Conservation (phyloP, 1,284 basidiomycete genomes). For the Schizopora paradoxa region DNA sequence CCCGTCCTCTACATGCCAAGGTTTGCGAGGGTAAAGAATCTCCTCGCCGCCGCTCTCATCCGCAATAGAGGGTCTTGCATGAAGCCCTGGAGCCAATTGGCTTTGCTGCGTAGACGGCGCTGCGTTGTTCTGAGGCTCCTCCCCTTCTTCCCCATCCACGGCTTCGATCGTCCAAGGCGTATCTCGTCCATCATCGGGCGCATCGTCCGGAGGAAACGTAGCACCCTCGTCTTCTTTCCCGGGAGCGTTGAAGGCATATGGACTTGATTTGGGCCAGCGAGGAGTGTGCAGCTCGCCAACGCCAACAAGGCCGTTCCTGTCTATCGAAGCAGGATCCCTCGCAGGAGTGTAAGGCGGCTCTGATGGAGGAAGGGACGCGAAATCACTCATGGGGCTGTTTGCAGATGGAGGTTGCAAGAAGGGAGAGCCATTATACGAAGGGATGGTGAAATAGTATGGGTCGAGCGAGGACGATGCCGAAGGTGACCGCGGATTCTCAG, state of each 20-base stretch:
- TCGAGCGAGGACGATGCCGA: constrained; percentile 74
- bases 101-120: constrained; percentile 46
- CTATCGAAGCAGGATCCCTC: constrained; percentile 76
- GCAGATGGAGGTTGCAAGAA: too few relatives aligned
- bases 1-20: constrained; percentile 28
- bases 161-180: constrained; percentile 87
- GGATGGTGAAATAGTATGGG: constrained; percentile 74
- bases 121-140: constrained; percentile 22
- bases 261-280: constrained; percentile 78
- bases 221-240: constrained; percentile 20
- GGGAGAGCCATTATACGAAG: constrained; percentile 60
- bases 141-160: constrained; percentile 69
- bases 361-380: constrained; percentile 20
- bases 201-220: constrained; percentile 28
- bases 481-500: constrained; percentile 42
- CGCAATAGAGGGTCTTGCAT: constrained; percentile 55
- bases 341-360: constrained; percentile 65
- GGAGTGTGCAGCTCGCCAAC: constrained; percentile 98
- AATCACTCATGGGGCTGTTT: constrained; percentile 35
- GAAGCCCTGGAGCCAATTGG: too few relatives aligned
- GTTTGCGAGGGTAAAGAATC: constrained; percentile 72
- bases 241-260: constrained; percentile 32
- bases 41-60: constrained; percentile 81
- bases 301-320: constrained; percentile 85
- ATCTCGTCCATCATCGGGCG: constrained; percentile 37